A percentile compares a stretch with the other conserved stretches of the same genome.
Conservation (phyloP, 2,329 filamentous ascomycete genomes). For the Zasmidium angulare region DNA sequence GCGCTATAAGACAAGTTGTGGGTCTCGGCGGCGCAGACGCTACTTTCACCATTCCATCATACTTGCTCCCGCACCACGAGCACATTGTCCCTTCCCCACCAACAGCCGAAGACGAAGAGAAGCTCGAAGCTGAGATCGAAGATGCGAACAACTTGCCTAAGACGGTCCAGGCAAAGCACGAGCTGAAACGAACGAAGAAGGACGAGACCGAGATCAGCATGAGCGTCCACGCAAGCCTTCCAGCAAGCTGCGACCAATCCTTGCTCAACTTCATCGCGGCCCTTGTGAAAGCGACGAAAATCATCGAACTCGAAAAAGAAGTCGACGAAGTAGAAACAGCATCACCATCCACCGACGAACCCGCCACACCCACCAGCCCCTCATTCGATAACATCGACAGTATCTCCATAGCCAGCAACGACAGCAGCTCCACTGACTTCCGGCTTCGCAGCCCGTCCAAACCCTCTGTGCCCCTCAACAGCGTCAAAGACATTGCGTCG, state of each 20-base stretch:
- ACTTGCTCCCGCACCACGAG: conserved; percentile 56
- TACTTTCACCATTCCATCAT: conserved; percentile 49
- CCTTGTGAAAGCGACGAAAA: conserved; percentile 58
- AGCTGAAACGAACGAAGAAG: conserved; percentile 42
- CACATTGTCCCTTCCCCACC: conserved; percentile 49
- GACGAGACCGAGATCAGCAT: conserved; percentile 52
- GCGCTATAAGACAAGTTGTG: conserved; percentile 50
- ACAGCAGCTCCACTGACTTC: neutral
- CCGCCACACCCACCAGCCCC: conserved; percentile 13
- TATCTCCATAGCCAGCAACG: conserved; percentile 2
- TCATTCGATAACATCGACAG: conserved; percentile 32
- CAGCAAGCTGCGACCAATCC: conserved; percentile 52
- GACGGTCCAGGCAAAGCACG: conserved; percentile 40
- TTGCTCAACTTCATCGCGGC: conserved; percentile 56
- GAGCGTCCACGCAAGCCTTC: conserved; percentile 50
- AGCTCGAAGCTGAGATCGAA: conserved; percentile 40
- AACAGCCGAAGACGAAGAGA: conserved; percentile 34
- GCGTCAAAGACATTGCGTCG: conserved; percentile 14
- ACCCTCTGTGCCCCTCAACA: neutral
- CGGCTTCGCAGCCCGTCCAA: neutral
- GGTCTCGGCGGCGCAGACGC: conserved; percentile 53
- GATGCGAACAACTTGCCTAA: conserved; percentile 48
- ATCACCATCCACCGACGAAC: neutral
- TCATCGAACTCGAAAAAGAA: conserved; percentile 54
- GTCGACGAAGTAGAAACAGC: conserved; percentile 32